Percentiles rank a stretch among this genome's conserved stretches.
These are phyloP conservation scores for Fusarium sp. DNA, from an alignment of 2,329 filamentous ascomycete species.

Conservation along the genomic window DNA sequence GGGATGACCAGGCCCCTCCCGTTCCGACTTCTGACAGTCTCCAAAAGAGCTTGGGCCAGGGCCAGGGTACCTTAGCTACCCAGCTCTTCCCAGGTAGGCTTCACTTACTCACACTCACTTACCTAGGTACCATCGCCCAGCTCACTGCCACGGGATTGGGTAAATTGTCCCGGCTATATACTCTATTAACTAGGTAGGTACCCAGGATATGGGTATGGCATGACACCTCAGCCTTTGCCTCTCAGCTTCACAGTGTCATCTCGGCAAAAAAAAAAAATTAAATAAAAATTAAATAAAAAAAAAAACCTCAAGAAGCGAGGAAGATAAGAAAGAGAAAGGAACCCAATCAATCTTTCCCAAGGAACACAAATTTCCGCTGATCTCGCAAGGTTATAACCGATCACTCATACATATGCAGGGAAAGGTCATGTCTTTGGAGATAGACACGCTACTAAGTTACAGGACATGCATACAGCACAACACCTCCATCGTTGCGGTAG, in stretches of 20 bases:
- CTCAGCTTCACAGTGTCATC: slow-evolving; percentile 31
- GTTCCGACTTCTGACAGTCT: slow-evolving; percentile 39
- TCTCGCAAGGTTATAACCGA: slow-evolving; percentile 36
- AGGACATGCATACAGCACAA: slow-evolving; percentile 2
- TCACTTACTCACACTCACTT: slow-evolving; percentile 4
- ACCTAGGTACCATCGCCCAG: slow-evolving; percentile 6
- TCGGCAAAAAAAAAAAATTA: slow-evolving; percentile 27
- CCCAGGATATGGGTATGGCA: slow-evolving; percentile 14
- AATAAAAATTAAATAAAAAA: too few species aligned
- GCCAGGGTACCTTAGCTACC: slow-evolving; percentile 21
- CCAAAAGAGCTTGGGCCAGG: slow-evolving; percentile 33
- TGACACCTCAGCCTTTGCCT: slow-evolving; percentile 11
- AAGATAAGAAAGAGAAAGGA: too few species aligned
- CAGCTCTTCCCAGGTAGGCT: slow-evolving; percentile 7
- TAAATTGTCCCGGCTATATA: slow-evolving; percentile 34
- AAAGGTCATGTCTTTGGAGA: slow-evolving; percentile 25
- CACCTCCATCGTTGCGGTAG: slow-evolving; percentile 32
- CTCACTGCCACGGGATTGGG: slow-evolving; percentile 28
- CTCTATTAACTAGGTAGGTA: not conserved
- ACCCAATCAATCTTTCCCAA: slow-evolving; percentile 11
- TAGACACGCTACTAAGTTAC: slow-evolving; percentile 17
- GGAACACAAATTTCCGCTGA: slow-evolving; percentile 35
- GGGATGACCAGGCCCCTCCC: slow-evolving; percentile 22
- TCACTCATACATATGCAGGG: slow-evolving; percentile 33
- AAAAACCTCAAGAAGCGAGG: too few species aligned